phyloP scores from a whole-genome alignment of 129 eudicot genomes.

The Escallonia herrerae region DNA sequence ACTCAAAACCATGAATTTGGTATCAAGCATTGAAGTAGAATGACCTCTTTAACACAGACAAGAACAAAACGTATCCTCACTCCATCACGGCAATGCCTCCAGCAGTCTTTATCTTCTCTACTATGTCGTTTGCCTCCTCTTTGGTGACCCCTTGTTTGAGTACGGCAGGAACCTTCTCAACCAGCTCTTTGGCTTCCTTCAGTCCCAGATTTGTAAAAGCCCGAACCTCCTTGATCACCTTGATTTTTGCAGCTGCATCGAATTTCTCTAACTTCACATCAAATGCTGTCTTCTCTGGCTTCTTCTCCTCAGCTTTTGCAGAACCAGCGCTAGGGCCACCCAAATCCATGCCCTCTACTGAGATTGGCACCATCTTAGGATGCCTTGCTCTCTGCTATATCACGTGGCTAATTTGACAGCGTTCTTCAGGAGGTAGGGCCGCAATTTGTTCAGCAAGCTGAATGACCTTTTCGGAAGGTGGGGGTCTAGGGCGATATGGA shows the following conservation, averaged over 20 bases:
- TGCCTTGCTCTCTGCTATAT: conserved; percentile 39
- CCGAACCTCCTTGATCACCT: conserved; percentile 71
- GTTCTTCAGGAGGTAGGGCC: conserved; percentile 56
- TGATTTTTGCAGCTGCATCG: conserved; percentile 51
- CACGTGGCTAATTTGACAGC: conserved; percentile 48
- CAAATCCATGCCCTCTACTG: conserved; percentile 52
- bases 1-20: too few species aligned
- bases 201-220: conserved; percentile 60
- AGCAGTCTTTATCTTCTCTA: conserved; percentile 55
- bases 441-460: conserved; percentile 69
- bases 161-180: conserved; percentile 48
- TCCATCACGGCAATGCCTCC: conserved; percentile 78
- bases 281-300: conserved; percentile 57
- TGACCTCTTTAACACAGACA: too few species aligned
- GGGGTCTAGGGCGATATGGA: conserved; percentile 72
- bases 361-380: conserved; percentile 54
- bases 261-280: conserved; percentile 66
- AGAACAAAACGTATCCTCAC: too few species aligned
- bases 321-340: conserved; percentile 43
- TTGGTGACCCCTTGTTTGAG: conserved; percentile 64
- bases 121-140: conserved; percentile 59
- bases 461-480: conserved; percentile 64
- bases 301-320: conserved; percentile 43
- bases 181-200: conserved; percentile 73
- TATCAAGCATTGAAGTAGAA: too few species aligned